Conservation (phyloP, 1,284 basidiomycete genomes). For the Leccinum fallax region DNA sequence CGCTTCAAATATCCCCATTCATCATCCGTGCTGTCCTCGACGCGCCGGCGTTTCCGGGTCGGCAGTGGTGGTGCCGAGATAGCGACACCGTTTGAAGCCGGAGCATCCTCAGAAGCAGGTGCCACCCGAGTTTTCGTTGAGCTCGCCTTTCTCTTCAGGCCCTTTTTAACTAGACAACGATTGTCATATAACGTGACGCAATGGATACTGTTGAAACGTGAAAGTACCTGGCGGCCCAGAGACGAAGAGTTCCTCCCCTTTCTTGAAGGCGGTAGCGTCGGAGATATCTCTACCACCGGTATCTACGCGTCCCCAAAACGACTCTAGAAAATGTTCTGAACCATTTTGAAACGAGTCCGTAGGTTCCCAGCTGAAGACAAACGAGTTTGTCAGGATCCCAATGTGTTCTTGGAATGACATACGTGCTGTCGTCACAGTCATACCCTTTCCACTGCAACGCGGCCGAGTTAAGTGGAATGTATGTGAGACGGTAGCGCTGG, state of each 20-base stretch:
- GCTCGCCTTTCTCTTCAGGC: constrained; percentile 27
- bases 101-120: constrained; percentile 9
- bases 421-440: constrained; percentile 63
- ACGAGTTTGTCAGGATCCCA: constrained; percentile 8
- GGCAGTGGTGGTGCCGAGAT: constrained; percentile 25
- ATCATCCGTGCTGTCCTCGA: constrained; percentile 9
- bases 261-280: constrained; percentile 51
- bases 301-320: constrained; percentile 62
- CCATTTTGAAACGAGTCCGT: constrained; percentile 55
- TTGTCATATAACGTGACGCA: constrained; percentile 7
- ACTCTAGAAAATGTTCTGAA: constrained; percentile 57
- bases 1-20: constrained; percentile 8
- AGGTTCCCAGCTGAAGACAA: constrained; percentile 64
- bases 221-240: constrained; percentile 58
- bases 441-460: constrained; percentile 68
- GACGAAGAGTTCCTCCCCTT: constrained; percentile 56
- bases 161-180: constrained; percentile 17
- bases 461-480: constrained; percentile 6
- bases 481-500: not conserved
- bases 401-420: constrained; percentile 35
- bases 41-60: constrained; percentile 31
- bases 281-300: constrained; percentile 52
- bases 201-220: not conserved
- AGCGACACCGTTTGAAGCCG: constrained; percentile 9
- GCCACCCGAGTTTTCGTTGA: constrained; percentile 3